A percentile compares a stretch with the other conserved stretches of the same genome.
Evolutionary conservation across 169 alveolate species (phyloP).

Genomic region (Babesia ovata): DNA sequence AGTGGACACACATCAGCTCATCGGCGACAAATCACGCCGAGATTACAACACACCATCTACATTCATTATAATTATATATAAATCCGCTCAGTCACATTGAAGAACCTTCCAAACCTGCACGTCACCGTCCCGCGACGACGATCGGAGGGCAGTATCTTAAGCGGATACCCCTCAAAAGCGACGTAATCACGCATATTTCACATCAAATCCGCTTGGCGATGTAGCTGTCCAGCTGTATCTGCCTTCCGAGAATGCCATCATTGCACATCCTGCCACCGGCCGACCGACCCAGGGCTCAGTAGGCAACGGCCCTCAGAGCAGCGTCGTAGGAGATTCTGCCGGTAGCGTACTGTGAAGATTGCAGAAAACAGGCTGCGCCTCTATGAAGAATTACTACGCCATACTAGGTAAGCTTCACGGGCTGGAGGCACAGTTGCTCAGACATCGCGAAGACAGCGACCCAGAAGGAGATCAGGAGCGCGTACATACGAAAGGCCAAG

Average conservation of each 20-base stretch:
- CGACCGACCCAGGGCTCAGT: too few relatives aligned
- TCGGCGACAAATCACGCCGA: background rate
- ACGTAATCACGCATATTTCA: too few relatives aligned
- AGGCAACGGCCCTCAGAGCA: too few relatives aligned
- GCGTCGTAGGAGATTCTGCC: too few relatives aligned
- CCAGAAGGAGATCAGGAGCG: constrained; percentile 86
- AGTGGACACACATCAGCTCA: background rate
- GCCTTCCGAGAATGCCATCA: too few relatives aligned
- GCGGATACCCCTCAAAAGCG: too few relatives aligned
- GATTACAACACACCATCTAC: background rate
- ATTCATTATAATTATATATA: too few relatives aligned
- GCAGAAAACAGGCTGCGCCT: background rate
- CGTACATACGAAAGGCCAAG: constrained; percentile 88
- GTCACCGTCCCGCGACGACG: background rate
- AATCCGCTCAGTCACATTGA: background rate
- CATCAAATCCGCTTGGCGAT: too few relatives aligned
- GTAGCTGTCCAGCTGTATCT: too few relatives aligned
- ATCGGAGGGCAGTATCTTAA: too few relatives aligned
- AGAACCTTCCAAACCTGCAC: background rate
- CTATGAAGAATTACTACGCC: constrained; percentile 66
- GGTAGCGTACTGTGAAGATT: too few relatives aligned
- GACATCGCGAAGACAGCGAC: constrained; percentile 82
- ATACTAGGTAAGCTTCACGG: constrained; percentile 48
- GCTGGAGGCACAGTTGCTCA: constrained; percentile 3
- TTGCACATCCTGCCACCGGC: too few relatives aligned